Evolutionary conservation across 225 moss, liverwort and hornwort species (phyloP).

Genomic region (Bryoerythrophyllum caledonicum): DNA sequence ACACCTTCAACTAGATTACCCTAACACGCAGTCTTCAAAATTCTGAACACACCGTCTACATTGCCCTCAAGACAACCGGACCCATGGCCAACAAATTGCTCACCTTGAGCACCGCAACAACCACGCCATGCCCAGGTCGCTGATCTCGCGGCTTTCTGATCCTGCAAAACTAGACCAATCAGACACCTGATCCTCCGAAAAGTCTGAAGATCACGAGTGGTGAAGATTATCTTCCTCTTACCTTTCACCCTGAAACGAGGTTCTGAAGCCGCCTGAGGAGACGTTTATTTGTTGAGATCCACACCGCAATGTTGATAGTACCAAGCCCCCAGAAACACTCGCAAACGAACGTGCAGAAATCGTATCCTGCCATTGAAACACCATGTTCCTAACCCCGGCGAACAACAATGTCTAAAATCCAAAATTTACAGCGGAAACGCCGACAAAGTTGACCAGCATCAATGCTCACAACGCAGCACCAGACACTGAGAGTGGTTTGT

Average conservation of each 20-base stretch:
- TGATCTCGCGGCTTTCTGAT: conserved; percentile 10
- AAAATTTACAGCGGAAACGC: no score
- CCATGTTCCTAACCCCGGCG: no score
- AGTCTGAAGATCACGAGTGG: neutral
- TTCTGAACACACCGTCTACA: no score
- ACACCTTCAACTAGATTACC: no score
- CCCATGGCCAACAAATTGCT: neutral
- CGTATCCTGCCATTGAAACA: conserved; percentile 18
- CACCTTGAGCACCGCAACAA: conserved; percentile 29
- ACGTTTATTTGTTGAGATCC: neutral
- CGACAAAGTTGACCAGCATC: no score
- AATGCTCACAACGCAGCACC: neutral
- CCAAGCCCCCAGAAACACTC: conserved; percentile 12
- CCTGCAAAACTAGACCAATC: neutral
- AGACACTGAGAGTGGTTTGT: neutral
- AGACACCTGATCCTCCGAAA: neutral
- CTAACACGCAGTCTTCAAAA: no score
- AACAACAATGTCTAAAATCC: no score
- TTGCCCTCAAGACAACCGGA: no score
- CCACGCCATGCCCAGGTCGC: conserved; percentile 18
- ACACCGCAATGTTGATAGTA: conserved; percentile 1
- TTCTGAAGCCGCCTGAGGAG: neutral
- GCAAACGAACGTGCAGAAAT: conserved; percentile 18
- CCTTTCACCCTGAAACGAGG: conserved; percentile 22
- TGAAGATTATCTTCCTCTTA: conserved; percentile 1